phyloP scores from a whole-genome alignment of 2,329 filamentous ascomycete genomes.

The Fusarium sp. region DNA sequence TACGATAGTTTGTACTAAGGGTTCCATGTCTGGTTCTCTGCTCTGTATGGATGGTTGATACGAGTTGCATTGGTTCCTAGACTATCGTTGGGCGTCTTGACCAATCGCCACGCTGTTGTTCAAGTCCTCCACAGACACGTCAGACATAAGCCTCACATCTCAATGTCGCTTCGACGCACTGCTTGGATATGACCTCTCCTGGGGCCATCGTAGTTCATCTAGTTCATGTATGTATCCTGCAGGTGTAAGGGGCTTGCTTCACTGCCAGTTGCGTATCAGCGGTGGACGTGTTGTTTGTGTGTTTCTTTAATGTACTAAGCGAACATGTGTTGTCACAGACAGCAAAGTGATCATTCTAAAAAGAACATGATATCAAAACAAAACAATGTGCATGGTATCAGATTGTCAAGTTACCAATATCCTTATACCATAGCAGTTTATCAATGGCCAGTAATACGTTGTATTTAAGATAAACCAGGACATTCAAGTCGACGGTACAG shows the following conservation, averaged over 20 bases:
- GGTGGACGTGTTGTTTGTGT: conserved; percentile 2
- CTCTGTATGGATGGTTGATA: conserved; percentile 10
- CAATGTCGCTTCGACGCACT: conserved; percentile 37
- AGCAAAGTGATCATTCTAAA: too few relatives aligned
- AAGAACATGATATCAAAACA: not conserved
- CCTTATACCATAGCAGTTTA: too few relatives aligned
- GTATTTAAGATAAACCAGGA: not conserved
- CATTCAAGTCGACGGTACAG: not conserved
- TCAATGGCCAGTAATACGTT: not conserved
- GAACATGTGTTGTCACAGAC: not conserved
- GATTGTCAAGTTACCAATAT: not conserved
- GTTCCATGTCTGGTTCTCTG: not conserved
- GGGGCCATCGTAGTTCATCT: conserved; percentile 5
- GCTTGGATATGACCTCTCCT: not conserved
- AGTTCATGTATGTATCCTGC: conserved; percentile 19
- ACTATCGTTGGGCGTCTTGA: conserved; percentile 6
- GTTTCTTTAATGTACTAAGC: not conserved
- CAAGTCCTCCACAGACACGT: conserved; percentile 33
- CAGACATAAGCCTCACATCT: conserved; percentile 32
- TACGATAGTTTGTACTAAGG: not conserved
- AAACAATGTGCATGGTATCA: not conserved
- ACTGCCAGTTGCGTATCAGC: not conserved
- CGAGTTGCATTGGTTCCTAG: conserved; percentile 9
- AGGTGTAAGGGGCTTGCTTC: conserved; percentile 11
- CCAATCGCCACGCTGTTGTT: conserved; percentile 25